Evolutionary conservation across 306 rosid species (phyloP).

Genomic region (Quercus alba): DNA sequence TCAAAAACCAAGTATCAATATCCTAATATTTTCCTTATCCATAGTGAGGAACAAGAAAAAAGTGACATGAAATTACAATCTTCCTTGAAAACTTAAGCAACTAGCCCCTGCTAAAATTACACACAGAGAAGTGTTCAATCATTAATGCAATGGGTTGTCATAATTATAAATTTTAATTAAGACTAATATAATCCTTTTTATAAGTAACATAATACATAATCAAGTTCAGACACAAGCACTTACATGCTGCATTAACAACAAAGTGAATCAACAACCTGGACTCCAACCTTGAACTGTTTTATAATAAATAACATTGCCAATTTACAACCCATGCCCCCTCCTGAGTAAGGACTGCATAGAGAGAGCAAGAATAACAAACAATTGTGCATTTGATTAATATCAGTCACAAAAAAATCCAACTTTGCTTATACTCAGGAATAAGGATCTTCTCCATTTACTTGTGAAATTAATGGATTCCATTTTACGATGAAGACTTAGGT

Average conservation of each 20-base stretch:
- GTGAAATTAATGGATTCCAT: too few relatives aligned
- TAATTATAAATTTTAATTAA: neutral
- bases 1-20: neutral
- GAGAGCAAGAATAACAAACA: neutral
- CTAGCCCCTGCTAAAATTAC: neutral
- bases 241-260: neutral
- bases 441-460: too few relatives aligned
- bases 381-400: conserved; percentile 9
- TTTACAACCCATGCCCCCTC: neutral
- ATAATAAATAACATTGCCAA: neutral
- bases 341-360: neutral
- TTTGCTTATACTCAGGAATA: neutral
- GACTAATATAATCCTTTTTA: neutral
- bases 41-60: neutral
- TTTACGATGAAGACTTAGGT: too few relatives aligned
- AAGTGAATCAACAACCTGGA: neutral
- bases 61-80: neutral
- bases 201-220: neutral
- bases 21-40: neutral
- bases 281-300: neutral
- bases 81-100: neutral
- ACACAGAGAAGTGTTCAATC: neutral
- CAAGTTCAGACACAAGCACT: neutral
- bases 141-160: neutral
- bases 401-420: conserved; percentile 4